phyloP scores from a whole-genome alignment of 73 alveolate genomes.

The Stentor coeruleus region DNA sequence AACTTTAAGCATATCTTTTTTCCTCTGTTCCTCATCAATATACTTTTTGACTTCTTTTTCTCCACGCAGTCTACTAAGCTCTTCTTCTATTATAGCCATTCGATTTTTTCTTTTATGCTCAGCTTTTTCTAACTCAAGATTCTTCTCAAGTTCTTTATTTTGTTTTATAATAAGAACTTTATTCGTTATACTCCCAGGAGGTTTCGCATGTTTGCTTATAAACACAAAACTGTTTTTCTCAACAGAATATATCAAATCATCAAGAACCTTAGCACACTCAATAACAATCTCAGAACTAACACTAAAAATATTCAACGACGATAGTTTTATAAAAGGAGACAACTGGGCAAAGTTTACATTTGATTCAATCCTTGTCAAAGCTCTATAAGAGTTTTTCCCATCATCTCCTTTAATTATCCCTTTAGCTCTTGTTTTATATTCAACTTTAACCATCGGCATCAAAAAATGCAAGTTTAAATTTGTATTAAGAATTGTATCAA shows the following conservation, averaged over 20 bases:
- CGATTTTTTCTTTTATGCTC: conserved; percentile 16
- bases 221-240: background rate
- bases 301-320: background rate
- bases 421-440: background rate
- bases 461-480: background rate
- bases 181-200: conserved; percentile 1
- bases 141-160: background rate
- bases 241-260: conserved; percentile 7
- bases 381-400: background rate
- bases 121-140: background rate
- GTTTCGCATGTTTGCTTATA: conserved; percentile 15
- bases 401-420: background rate
- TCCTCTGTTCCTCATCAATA: conserved; percentile 13
- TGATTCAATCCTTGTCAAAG: background rate
- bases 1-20: background rate
- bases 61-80: conserved; percentile 1
- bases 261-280: conserved; percentile 10
- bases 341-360: background rate
- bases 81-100: background rate
- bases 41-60: background rate
- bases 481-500: background rate
- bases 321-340: background rate
- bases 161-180: background rate
- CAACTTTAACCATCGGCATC: background rate
- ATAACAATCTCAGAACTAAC: background rate